Base-by-base conservation (phyloP, 371 early-diverging fungal species). In the Rhizoclosmatium hyalinum region DNA sequence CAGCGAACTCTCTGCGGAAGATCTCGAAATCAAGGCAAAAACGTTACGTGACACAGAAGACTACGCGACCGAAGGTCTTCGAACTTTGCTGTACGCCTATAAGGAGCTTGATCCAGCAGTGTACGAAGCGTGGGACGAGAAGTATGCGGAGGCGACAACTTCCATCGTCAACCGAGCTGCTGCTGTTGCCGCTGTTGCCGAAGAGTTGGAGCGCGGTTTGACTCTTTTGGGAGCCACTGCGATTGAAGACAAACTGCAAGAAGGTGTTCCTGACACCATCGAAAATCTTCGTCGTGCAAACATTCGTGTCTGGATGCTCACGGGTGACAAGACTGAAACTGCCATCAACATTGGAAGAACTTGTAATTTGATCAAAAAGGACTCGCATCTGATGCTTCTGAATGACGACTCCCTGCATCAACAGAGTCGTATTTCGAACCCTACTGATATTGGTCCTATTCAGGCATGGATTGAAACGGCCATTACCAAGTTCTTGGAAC, bases 291-390 rank as follows among this genome's bases (percentile, higher is more conserved):
- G 96, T 0, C 87, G 87, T 12, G 97, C 98, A 0, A 98, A 97
- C 19, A 95, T 99, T 54, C 93, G 92, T 75, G 91, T 98, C 41
- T 99, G 99, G 99, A 98, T 99, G 61, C 80, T 99, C 70, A 99
- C 99, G 12, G 99, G 99, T 60, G 99, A 99, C 85, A 99, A 99
- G 84, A 80, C 95, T 75, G 99, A 99, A 81, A 99, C 99, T 0
- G 99, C 99, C 12, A 94, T 96, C 81, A 95, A 95, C 80, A 95
- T 98, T 80, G 97, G 94, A 0, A 94, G 94, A 80, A 93, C 94
- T 0, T 92, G 92, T 56, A 91, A 91, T 42, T 78, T 98, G 45
- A 81, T 96, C 77, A 96, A 73, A 96, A 95, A 2, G 96, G 97
- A 61, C 95, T 98, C 85, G 89, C 95, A 77, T 94, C 93, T 86